These are phyloP conservation scores for Aspergillus calidoustus DNA, from an alignment of 2,329 filamentous ascomycete species.

Conservation along the genomic window DNA sequence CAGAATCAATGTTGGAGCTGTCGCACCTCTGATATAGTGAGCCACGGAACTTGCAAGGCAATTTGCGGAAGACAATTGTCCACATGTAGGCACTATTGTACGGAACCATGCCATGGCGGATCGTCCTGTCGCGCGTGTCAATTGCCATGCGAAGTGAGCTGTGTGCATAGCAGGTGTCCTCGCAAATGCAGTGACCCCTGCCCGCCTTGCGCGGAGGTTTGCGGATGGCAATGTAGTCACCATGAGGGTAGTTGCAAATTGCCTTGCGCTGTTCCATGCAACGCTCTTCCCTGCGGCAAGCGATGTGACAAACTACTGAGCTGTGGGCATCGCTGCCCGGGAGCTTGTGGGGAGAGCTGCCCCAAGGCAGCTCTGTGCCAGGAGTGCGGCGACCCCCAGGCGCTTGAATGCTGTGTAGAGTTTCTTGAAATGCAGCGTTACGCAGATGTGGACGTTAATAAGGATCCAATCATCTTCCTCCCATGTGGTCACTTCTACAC, in stretches of 20 bases:
- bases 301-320: slow-evolving; percentile 19
- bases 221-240: slow-evolving; percentile 22
- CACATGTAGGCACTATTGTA: slow-evolving; percentile 10
- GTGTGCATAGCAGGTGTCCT: slow-evolving; percentile 18
- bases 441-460: slow-evolving; percentile 15
- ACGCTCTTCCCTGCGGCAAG: slow-evolving; percentile 19
- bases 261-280: slow-evolving; percentile 26
- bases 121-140: slow-evolving; percentile 5
- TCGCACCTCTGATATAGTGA: background rate
- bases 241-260: slow-evolving; percentile 17
- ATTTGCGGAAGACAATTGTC: slow-evolving; percentile 6
- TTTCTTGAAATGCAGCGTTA: slow-evolving; percentile 16
- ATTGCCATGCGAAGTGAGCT: slow-evolving; percentile 18
- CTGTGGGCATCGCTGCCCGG: slow-evolving; percentile 27
- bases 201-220: slow-evolving; percentile 22
- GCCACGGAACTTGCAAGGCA: slow-evolving; percentile 11
- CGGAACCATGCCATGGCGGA: slow-evolving; percentile 1
- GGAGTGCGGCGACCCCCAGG: slow-evolving; percentile 5
- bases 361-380: slow-evolving; percentile 17
- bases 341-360: slow-evolving; percentile 24
- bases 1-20: slow-evolving; percentile 9
- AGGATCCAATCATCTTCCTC: slow-evolving; percentile 19
- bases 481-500: slow-evolving; percentile 24
- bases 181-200: slow-evolving; percentile 22
- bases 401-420: slow-evolving; percentile 5